phyloP scores from a whole-genome alignment of 176 grass and related monocot genomes.

The Oryza rufipogon region DNA sequence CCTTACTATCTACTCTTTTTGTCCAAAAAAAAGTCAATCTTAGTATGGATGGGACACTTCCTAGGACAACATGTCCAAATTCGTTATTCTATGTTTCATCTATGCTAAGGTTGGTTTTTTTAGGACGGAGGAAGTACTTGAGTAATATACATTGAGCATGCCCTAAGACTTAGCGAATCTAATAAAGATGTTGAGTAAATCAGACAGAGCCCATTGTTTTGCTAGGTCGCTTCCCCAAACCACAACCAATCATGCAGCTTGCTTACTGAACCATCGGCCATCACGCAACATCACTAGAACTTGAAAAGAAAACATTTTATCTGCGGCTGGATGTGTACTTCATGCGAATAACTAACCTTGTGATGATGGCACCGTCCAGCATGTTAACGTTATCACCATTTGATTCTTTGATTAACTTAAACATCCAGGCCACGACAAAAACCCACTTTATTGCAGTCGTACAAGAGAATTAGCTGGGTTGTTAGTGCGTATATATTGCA shows the following conservation, averaged over 20 bases:
- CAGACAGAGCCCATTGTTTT: conserved; percentile 22
- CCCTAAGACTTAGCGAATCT: too few relatives aligned
- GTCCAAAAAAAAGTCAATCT: too few relatives aligned
- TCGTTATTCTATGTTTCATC: too few relatives aligned
- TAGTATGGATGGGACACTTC: too few relatives aligned
- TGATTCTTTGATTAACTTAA: conserved; percentile 25
- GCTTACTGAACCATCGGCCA: conserved; percentile 28
- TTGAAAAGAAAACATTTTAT: conserved; percentile 22
- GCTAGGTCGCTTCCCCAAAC: conserved; percentile 9
- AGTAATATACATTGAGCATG: too few relatives aligned
- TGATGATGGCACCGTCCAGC: conserved; percentile 33
- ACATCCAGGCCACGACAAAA: conserved; percentile 36
- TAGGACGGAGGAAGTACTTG: too few relatives aligned
- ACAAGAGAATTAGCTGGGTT: neutral
- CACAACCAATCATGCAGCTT: conserved; percentile 26
- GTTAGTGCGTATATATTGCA: neutral
- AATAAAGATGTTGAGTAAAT: neutral
- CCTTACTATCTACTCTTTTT: too few relatives aligned
- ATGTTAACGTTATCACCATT: conserved; percentile 34
- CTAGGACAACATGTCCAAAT: too few relatives aligned
- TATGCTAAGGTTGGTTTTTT: too few relatives aligned
- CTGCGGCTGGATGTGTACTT: conserved; percentile 17
- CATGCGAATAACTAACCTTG: conserved; percentile 10
- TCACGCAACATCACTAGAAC: conserved; percentile 6
- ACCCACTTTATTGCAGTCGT: conserved; percentile 35